A percentile compares a stretch with the other conserved stretches of the same genome.
Evolutionary conservation across 352 stramenopile species (phyloP).

Genomic region (Globisporangium spiculum): DNA sequence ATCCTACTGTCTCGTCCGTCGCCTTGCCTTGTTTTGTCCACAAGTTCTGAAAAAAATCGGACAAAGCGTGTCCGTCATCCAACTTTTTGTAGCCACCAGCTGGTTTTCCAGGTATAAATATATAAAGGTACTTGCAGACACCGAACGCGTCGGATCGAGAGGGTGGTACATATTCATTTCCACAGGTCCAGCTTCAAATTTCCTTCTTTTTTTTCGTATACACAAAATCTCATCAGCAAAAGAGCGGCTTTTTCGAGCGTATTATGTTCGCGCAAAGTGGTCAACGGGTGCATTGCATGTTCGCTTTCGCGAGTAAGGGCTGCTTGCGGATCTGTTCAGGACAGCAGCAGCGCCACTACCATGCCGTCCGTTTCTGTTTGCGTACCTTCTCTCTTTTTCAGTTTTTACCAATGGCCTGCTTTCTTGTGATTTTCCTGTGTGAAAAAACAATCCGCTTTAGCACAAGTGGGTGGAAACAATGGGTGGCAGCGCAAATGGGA

Average conservation of each 20-base stretch:
- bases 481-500: not conserved
- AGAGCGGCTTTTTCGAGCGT: not conserved
- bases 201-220: not conserved
- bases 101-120: not conserved
- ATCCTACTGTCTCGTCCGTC: not conserved
- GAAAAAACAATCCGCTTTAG: not conserved
- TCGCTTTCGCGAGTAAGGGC: not conserved
- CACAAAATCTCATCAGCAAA: not conserved
- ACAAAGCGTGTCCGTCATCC: not conserved
- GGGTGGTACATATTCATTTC: not conserved
- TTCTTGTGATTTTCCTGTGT: too few relatives aligned
- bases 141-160: not conserved
- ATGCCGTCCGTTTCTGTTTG: too few relatives aligned
- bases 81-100: not conserved
- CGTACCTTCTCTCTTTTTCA: too few relatives aligned
- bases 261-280: not conserved
- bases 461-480: not conserved
- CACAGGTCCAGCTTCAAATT: not conserved
- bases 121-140: not conserved
- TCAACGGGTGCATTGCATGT: not conserved
- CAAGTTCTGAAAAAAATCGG: not conserved
- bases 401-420: too few relatives aligned
- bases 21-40: not conserved
- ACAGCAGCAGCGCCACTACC: too few relatives aligned
- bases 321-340: not conserved